Evolutionary conservation across 331 rosid genomes (phyloP), one percentile per base, ranked within the genome.

Genomic region (Malus hybrid): DNA sequence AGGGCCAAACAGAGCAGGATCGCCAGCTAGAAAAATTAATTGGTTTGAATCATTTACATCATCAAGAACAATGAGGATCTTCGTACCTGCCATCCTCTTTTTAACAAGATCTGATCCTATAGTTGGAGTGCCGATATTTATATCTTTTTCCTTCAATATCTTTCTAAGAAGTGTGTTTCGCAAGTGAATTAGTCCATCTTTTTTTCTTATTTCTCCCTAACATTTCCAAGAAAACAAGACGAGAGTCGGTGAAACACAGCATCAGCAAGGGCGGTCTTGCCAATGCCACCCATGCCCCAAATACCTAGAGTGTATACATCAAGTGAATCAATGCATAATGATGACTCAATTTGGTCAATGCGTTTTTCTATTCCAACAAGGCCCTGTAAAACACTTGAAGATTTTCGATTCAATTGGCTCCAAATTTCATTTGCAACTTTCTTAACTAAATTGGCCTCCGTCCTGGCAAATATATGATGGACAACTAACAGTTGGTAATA

Each of bases 271-370:
- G 79, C 34, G 16, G 79, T 75, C 52, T 65, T 75, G 14, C 79
- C 79, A 13, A 65, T 52, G 5, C 79, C 79, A 15, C 79, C 65
- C 72, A 75, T 66, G 22, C 79, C 79, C 79, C 73, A 75, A 24
- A 75, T 75, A 6, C 64, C 79, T 9, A 75, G 11, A 22, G 11
- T 7, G 18, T 11, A 62, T 22, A 33, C 34, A 20, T 24, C 72
- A 9, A 3, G 12, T 5, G 64, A 27, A 31, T n/a, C 10, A 10
- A 65, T 13, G 6, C 50, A 12, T 15, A 75, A 19, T 5, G 24
- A 15, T 10, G 5, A n/a, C 4, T 65, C 8, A 20, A 66, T 14
- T 5, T 20, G 0, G 9, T 75, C 28, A 10, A 66, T 13, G 3
- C 39, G 72, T 1, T 4, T 5, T 33, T 65, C 29, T 6, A 66